phyloP scores from a whole-genome alignment of 129 eudicot species.

The Apium graveolens region DNA sequence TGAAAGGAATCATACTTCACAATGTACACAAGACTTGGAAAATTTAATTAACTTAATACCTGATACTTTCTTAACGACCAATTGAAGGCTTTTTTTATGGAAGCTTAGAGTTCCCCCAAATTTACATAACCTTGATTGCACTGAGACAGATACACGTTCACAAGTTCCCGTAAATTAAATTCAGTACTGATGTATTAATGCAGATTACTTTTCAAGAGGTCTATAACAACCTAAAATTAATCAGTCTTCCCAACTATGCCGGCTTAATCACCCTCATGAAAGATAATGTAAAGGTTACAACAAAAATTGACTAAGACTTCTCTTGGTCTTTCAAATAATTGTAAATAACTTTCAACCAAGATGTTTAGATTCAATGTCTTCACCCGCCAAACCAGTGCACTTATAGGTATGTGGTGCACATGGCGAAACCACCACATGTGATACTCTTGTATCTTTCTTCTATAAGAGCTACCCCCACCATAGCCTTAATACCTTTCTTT shows the following conservation, averaged over 20 bases:
- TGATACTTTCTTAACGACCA: neutral
- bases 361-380: neutral
- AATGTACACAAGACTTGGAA: neutral
- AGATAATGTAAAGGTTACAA: too few species aligned
- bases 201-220: neutral
- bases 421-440: neutral
- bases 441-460: neutral
- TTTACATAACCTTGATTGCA: neutral
- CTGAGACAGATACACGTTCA: neutral
- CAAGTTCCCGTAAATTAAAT: neutral
- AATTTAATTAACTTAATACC: neutral
- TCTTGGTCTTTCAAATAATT: too few species aligned
- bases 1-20: neutral
- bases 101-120: neutral
- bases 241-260: neutral
- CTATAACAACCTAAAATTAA: neutral
- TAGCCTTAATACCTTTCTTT: neutral
- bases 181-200: neutral
- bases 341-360: neutral
- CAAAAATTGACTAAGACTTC: too few species aligned
- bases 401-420: neutral
- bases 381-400: neutral
- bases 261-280: too few species aligned
- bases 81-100: neutral
- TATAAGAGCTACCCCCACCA: neutral